Evolutionary conservation across 2,329 filamentous ascomycete genomes (phyloP).

Genomic region (Pestalotiopsis sp.): DNA sequence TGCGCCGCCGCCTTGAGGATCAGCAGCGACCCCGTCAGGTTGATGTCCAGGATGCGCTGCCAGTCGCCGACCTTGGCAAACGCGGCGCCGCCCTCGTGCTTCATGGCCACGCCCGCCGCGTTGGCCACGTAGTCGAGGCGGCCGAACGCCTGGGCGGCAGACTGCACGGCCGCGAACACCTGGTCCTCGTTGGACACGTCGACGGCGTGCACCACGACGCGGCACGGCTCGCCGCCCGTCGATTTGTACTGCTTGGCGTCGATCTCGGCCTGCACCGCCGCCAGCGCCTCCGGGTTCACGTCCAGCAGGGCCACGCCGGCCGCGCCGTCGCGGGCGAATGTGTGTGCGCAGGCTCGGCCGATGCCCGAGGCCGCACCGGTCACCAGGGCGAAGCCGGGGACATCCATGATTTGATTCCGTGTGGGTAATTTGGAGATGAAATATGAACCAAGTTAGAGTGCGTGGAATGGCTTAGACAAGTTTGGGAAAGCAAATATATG

Average conservation of each 20-base stretch:
- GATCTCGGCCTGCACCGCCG: slow-evolving; percentile 22
- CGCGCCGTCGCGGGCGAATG: slow-evolving; percentile 30
- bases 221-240: slow-evolving; percentile 10
- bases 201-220: slow-evolving; percentile 14
- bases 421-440: too few species aligned
- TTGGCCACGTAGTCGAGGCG: slow-evolving; percentile 45
- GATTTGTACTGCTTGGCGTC: slow-evolving; percentile 17
- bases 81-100: slow-evolving; percentile 39
- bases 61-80: slow-evolving; percentile 40
- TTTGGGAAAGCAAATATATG: too few species aligned
- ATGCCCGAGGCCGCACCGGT: slow-evolving; percentile 36
- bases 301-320: slow-evolving; percentile 33
- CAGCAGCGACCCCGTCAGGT: slow-evolving; percentile 45
- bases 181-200: slow-evolving; percentile 35
- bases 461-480: too few species aligned
- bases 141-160: slow-evolving; percentile 33
- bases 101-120: slow-evolving; percentile 41
- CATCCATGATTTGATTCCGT: too few species aligned
- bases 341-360: slow-evolving; percentile 31
- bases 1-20: slow-evolving; percentile 40
- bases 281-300: slow-evolving; percentile 23
- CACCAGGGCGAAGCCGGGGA: slow-evolving; percentile 34
- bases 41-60: slow-evolving; percentile 43
- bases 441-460: too few species aligned
- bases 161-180: slow-evolving; percentile 28